Conservation (phyloP, 192 early-diverging fungal species). For the Backusella australiensis region DNA sequence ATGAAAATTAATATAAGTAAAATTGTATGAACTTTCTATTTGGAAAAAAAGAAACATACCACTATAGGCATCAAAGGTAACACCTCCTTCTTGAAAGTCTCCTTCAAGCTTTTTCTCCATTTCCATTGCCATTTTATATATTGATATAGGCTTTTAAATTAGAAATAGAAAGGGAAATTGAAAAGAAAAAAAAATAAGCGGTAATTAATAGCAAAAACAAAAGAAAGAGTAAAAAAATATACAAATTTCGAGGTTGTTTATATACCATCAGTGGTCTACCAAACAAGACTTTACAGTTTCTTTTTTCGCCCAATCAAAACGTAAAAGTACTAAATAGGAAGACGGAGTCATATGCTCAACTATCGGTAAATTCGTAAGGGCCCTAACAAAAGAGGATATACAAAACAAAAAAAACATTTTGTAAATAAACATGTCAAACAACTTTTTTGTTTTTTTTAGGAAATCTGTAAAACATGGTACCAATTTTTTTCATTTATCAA, state of each 20-base stretch:
- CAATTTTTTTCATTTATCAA: neutral
- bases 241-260: neutral
- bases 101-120: neutral
- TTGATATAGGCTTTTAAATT: neutral
- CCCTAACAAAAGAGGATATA: neutral
- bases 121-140: slow-evolving; percentile 6
- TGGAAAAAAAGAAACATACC: neutral
- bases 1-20: neutral
- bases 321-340: neutral
- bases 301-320: neutral
- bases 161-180: neutral
- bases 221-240: neutral
- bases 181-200: neutral
- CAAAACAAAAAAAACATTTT: no score
- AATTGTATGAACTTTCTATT: neutral
- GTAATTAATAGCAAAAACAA: neutral
- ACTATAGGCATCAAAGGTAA: slow-evolving; percentile 8
- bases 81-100: slow-evolving; percentile 1
- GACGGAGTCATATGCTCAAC: neutral
- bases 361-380: neutral
- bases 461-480: neutral
- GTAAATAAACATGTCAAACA: neutral
- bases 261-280: neutral
- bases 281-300: neutral
- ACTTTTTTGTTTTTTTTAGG: neutral